Percentiles rank a stretch among this genome's conserved stretches.
Evolutionary conservation across 129 eudicot species (phyloP).

Genomic region (Chrysanthemum seticuspe): DNA sequence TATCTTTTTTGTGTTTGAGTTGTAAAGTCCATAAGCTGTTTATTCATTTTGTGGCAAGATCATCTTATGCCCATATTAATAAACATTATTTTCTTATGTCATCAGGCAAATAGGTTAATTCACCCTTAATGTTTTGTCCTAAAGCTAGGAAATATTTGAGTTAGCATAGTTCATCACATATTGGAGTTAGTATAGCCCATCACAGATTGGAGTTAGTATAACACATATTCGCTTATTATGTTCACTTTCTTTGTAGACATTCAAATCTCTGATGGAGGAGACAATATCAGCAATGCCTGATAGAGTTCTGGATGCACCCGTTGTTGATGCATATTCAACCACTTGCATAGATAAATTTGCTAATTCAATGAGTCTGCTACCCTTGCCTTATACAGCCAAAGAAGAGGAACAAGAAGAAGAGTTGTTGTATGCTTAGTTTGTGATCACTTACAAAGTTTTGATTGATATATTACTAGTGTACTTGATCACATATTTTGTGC

Average conservation of each 20-base stretch:
- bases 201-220: not conserved
- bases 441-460: conserved; percentile 4
- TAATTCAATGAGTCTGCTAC: conserved; percentile 49
- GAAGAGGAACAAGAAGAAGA: conserved; percentile 61
- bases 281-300: conserved; percentile 70
- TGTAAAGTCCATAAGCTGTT: too few relatives aligned
- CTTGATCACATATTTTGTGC: conserved; percentile 4
- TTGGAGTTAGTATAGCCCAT: not conserved
- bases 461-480: not conserved
- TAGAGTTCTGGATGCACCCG: conserved; percentile 63
- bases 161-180: not conserved
- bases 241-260: conserved; percentile 53
- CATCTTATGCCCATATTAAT: too few relatives aligned
- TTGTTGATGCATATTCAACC: conserved; percentile 33
- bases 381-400: conserved; percentile 53
- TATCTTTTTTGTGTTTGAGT: too few relatives aligned
- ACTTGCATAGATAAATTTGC: conserved; percentile 52
- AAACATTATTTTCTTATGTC: too few relatives aligned
- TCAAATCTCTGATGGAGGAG: conserved; percentile 76
- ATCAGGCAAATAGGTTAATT: too few relatives aligned
- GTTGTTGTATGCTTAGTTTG: conserved; percentile 62
- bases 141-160: not conserved
- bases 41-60: too few relatives aligned
- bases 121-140: not conserved
- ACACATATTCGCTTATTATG: not conserved